These are phyloP conservation scores for Steccherinum ochraceum DNA, from an alignment of 768 basidiomycete species.

Conservation along the genomic window DNA sequence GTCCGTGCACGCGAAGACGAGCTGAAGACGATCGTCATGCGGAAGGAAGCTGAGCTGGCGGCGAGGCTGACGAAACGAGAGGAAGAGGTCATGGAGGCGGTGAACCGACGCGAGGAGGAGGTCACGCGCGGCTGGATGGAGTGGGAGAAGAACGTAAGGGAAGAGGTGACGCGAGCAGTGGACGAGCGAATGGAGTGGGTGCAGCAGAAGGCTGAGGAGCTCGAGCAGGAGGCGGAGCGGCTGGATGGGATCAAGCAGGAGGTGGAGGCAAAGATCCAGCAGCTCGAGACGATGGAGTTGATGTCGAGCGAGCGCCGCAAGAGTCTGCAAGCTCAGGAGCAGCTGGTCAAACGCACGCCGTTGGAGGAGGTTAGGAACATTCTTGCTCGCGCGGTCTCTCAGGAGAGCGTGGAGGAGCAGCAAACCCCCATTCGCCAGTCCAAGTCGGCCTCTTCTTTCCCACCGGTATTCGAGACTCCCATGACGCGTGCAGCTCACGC, in stretches of 20 bases:
- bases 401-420: constrained; percentile 20
- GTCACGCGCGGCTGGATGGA: constrained; percentile 58
- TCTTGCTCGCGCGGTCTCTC: constrained; percentile 31
- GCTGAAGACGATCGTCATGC: constrained; percentile 53
- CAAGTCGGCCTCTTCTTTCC: constrained; percentile 2
- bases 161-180: constrained; percentile 28
- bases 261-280: constrained; percentile 43
- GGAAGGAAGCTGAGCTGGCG: constrained; percentile 67
- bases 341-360: constrained; percentile 35
- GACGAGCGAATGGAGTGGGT: constrained; percentile 42
- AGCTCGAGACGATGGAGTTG: constrained; percentile 33
- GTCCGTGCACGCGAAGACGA: constrained; percentile 63
- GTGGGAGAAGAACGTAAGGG: constrained; percentile 34
- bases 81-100: constrained; percentile 65
- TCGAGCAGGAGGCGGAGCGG: constrained; percentile 43
- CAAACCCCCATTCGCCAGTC: constrained; percentile 15
- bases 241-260: constrained; percentile 41
- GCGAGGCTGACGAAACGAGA: constrained; percentile 59
- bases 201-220: constrained; percentile 43
- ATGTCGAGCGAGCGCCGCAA: constrained; percentile 5
- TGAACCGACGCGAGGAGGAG: constrained; percentile 57
- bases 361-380: constrained; percentile 75
- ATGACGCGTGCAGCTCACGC: constrained; percentile 30
- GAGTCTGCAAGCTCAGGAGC: constrained; percentile 15
- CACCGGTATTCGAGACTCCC: constrained; percentile 47